Evolutionary conservation across 192 early-diverging fungal species (phyloP).

Genomic region (Diversispora eburnea): DNA sequence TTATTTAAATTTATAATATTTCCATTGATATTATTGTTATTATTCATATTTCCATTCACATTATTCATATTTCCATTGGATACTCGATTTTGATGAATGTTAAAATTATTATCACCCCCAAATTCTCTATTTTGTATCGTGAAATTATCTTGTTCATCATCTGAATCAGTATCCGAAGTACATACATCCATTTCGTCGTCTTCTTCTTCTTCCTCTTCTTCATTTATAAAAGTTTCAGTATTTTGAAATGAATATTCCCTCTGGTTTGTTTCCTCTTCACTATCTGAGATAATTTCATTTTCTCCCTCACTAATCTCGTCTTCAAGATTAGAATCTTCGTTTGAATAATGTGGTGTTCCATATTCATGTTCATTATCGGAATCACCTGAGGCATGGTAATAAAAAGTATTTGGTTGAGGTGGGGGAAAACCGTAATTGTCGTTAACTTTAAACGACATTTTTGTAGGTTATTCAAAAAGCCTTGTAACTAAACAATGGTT

Average conservation of each 20-base stretch:
- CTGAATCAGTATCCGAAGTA: constrained; percentile 13
- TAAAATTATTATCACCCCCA: neutral
- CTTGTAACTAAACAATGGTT: too few relatives aligned
- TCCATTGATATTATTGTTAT: too few relatives aligned
- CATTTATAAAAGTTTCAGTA: neutral
- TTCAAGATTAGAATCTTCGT: constrained; percentile 5
- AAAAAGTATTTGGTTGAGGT: neutral
- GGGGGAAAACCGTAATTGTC: neutral
- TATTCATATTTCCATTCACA: neutral
- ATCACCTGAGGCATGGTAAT: neutral
- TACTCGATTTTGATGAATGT: neutral
- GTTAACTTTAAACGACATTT: neutral
- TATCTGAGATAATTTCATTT: neutral
- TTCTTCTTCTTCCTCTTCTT: constrained; percentile 16
- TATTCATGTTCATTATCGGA: constrained; percentile 10
- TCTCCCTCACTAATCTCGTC: neutral
- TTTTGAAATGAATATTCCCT: constrained; percentile 6
- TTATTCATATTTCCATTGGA: neutral
- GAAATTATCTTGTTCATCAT: constrained; percentile 3
- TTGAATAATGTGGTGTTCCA: neutral
- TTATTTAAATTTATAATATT: too few relatives aligned
- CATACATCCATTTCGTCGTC: constrained; percentile 22
- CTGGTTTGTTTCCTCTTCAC: neutral
- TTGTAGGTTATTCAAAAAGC: neutral
- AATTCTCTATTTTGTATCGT: neutral